Percentiles rank a stretch among this genome's conserved stretches.
Evolutionary conservation across 805 yeast genomes (phyloP).

Genomic region (Wickerhamomyces kurtzmanii): DNA sequence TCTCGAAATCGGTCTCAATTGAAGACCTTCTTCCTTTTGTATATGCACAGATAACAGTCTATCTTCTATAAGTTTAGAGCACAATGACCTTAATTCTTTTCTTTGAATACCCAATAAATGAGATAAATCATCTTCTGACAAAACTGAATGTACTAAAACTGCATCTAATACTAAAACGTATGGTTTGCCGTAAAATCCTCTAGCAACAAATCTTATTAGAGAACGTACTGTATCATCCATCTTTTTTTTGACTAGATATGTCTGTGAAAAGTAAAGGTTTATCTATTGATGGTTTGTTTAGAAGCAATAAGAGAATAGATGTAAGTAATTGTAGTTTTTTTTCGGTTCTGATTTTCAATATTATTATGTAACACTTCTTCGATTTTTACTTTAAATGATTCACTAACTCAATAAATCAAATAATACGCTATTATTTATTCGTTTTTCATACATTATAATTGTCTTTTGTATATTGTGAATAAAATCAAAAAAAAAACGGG

Average conservation of each 20-base stretch:
- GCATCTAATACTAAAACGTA: slow-evolving; percentile 84
- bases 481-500: too few species aligned
- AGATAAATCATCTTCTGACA: slow-evolving; percentile 86
- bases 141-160: slow-evolving; percentile 74
- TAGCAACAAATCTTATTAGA: slow-evolving; percentile 64
- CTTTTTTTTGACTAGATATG: background rate
- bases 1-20: slow-evolving; percentile 56
- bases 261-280: too few species aligned
- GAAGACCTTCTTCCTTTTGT: slow-evolving; percentile 62
- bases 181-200: slow-evolving; percentile 84
- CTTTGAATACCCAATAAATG: slow-evolving; percentile 74
- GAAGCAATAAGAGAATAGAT: too few species aligned
- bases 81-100: slow-evolving; percentile 75
- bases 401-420: too few species aligned
- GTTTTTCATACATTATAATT: too few species aligned
- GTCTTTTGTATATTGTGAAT: too few species aligned
- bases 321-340: too few species aligned
- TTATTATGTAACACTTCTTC: too few species aligned
- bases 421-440: too few species aligned
- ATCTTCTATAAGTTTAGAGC: slow-evolving; percentile 80
- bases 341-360: too few species aligned
- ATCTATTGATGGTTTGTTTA: too few species aligned
- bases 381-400: too few species aligned
- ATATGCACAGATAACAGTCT: slow-evolving; percentile 60
- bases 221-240: slow-evolving; percentile 31